Conservation (phyloP, 352 stramenopile genomes). For the Phytophthora quininea region DNA sequence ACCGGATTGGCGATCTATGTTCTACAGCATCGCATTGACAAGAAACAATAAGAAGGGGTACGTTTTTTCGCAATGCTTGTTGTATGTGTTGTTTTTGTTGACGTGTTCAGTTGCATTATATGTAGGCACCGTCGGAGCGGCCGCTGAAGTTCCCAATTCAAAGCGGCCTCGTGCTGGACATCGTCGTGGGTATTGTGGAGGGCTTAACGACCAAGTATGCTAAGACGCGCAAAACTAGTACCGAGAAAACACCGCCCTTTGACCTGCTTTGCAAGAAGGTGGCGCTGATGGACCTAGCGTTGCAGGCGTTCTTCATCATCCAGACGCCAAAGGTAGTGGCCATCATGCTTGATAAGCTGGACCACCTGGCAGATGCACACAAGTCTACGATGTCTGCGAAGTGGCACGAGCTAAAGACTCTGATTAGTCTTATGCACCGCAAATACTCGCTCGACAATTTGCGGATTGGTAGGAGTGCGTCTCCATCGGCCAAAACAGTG, state of each 20-base stretch:
- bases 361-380: slow-evolving; percentile 66
- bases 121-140: slow-evolving; percentile 53
- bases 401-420: slow-evolving; percentile 88
- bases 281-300: slow-evolving; percentile 80
- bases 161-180: slow-evolving; percentile 77
- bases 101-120: background rate
- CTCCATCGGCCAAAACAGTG: slow-evolving; percentile 45
- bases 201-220: slow-evolving; percentile 74
- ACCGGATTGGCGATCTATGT: slow-evolving; percentile 82
- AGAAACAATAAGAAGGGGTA: slow-evolving; percentile 48
- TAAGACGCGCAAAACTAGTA: slow-evolving; percentile 53
- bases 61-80: slow-evolving; percentile 6
- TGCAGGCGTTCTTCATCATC: slow-evolving; percentile 81
- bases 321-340: slow-evolving; percentile 71
- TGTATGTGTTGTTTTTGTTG: too few species aligned
- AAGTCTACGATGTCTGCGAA: slow-evolving; percentile 84
- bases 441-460: slow-evolving; percentile 87
- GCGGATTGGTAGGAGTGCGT: slow-evolving; percentile 55
- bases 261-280: slow-evolving; percentile 85
- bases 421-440: slow-evolving; percentile 84
- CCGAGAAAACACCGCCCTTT: slow-evolving; percentile 52
- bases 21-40: slow-evolving; percentile 82
- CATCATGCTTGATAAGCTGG: slow-evolving; percentile 75
- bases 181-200: slow-evolving; percentile 80
- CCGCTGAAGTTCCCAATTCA: slow-evolving; percentile 82